These are phyloP conservation scores for Eimeria maxima DNA, from an alignment of 169 alveolate genomes.

Conservation along the genomic window DNA sequence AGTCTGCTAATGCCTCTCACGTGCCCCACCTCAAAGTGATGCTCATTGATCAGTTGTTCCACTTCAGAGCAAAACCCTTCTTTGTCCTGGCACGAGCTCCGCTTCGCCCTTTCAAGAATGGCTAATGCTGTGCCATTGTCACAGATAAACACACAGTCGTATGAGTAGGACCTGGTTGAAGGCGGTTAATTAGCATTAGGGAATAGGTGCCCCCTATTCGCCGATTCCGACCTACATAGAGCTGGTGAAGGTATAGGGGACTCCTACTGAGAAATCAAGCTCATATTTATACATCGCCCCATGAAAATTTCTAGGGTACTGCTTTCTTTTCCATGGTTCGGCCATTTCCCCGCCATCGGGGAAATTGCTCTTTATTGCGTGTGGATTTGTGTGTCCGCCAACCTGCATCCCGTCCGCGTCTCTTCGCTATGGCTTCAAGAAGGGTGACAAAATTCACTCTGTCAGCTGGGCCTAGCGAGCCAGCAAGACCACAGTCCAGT, in stretches of 20 bases:
- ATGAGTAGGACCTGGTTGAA: neutral
- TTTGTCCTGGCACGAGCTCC: slow-evolving; percentile 67
- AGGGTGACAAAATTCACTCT: slow-evolving; percentile 70
- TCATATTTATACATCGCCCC: neutral
- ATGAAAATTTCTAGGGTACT: neutral
- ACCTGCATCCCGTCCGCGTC: slow-evolving; percentile 76
- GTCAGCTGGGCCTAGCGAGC: slow-evolving; percentile 63
- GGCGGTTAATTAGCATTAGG: neutral
- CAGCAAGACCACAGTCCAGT: slow-evolving; percentile 83
- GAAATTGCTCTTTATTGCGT: neutral
- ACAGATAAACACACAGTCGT: neutral
- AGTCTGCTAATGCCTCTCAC: neutral
- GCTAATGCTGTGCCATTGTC: slow-evolving; percentile 52
- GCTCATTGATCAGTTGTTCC: slow-evolving; percentile 12
- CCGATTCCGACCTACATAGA: neutral
- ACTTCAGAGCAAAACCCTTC: slow-evolving; percentile 71
- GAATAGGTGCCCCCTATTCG: neutral
- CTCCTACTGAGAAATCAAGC: neutral
- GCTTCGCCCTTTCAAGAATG: slow-evolving; percentile 60
- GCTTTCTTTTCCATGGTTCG: neutral
- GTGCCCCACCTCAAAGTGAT: slow-evolving; percentile 67
- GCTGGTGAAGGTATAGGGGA: neutral
- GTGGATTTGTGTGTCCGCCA: slow-evolving; percentile 6
- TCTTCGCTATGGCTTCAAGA: slow-evolving; percentile 57
- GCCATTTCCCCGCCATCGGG: neutral